Percentiles rank a stretch among this genome's conserved stretches.
Conservation (phyloP, 2,329 filamentous ascomycete species). For the Pseudocercospora fijiensis region DNA sequence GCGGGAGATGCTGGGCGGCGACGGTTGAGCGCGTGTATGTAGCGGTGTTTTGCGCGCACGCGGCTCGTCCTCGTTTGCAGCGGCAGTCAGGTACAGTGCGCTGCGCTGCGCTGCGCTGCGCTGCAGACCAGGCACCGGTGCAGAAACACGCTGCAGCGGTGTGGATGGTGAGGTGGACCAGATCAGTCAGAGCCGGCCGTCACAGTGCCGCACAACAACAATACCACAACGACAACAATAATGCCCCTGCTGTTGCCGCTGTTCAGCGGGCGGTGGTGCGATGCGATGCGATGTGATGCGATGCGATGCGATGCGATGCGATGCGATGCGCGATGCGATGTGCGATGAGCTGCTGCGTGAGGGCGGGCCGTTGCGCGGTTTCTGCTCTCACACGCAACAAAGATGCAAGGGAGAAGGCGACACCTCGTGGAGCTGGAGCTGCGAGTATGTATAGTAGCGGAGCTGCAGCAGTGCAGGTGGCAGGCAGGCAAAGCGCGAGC, state of each 20-base stretch:
- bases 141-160: constrained; percentile 6
- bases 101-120: too few relatives aligned
- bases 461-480: constrained; percentile 6
- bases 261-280: constrained; percentile 6
- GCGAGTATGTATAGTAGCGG: background rate
- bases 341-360: constrained; percentile 9
- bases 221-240: background rate
- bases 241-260: background rate
- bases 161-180: background rate
- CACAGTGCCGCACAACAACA: background rate
- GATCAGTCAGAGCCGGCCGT: background rate
- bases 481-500: too few relatives aligned
- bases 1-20: constrained; percentile 9
- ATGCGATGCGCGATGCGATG: constrained; percentile 5
- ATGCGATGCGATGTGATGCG: background rate
- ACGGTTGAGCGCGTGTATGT: constrained; percentile 4
- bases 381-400: constrained; percentile 10
- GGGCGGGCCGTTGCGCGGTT: constrained; percentile 23
- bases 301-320: constrained; percentile 10
- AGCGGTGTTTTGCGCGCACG: constrained; percentile 9
- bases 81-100: constrained; percentile 26
- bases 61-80: constrained; percentile 21
- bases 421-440: constrained; percentile 24
- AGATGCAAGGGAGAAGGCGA: constrained; percentile 21
- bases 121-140: constrained; percentile 7